These are phyloP conservation scores for Cardamine chenopodiifolia DNA, from an alignment of 345 rosid species.

Conservation along the genomic window DNA sequence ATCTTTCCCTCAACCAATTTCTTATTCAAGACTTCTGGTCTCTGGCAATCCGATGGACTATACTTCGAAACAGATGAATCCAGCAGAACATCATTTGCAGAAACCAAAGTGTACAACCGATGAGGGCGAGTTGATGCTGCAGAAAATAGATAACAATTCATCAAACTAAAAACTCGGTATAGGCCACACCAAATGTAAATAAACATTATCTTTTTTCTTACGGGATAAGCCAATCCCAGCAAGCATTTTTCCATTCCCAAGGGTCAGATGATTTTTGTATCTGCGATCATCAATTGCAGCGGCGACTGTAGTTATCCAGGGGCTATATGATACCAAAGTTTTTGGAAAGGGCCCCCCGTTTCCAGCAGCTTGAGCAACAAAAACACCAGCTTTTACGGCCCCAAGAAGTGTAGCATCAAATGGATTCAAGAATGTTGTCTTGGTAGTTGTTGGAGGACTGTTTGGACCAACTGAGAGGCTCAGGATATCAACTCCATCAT, in stretches of 20 bases:
- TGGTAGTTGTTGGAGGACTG: constrained; percentile 87
- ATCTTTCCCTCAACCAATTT: constrained; percentile 83
- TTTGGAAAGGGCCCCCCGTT: constrained; percentile 98
- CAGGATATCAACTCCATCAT: constrained; percentile 96
- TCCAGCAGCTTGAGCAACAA: constrained; percentile 99
- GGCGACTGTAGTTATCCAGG: constrained; percentile 94
- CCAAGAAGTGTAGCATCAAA: constrained; percentile 97
- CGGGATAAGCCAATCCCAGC: constrained; percentile 88
- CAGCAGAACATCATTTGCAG: constrained; percentile 91
- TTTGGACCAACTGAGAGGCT: constrained; percentile 97
- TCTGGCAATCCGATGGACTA: constrained; percentile 96
- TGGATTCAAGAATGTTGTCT: constrained; percentile 88
- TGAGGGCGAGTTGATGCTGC: constrained; percentile 87
- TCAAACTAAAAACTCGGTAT: background rate
- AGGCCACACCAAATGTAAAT: background rate
- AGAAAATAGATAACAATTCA: constrained; percentile 17
- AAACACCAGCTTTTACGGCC: constrained; percentile 97
- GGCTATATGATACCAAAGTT: constrained; percentile 92
- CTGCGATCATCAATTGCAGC: constrained; percentile 97
- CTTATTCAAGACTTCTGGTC: constrained; percentile 89
- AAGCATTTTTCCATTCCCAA: constrained; percentile 85
- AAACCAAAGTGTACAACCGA: constrained; percentile 74
- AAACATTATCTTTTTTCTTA: constrained; percentile 37
- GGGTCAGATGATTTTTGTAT: constrained; percentile 81
- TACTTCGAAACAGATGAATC: constrained; percentile 75